A percentile compares a stretch with the other conserved stretches of the same genome.
These are phyloP conservation scores for Saturnispora mendoncae DNA, from an alignment of 805 yeast genomes.

Conservation along the genomic window DNA sequence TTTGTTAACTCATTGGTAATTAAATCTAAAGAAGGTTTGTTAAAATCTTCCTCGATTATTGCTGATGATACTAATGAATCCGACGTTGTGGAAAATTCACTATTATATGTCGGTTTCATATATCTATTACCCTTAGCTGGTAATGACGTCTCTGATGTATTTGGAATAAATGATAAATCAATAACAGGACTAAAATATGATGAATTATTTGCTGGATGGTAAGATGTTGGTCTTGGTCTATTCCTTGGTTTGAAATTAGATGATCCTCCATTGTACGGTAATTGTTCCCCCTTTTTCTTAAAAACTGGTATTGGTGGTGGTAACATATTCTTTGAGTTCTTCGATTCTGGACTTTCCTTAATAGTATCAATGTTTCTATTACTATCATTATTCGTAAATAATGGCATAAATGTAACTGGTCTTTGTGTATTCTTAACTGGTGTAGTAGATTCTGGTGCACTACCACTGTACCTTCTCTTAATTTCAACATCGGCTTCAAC, in stretches of 20 bases:
- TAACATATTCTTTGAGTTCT: slow-evolving; percentile 15
- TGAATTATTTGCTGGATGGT: slow-evolving; percentile 49
- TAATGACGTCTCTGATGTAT: slow-evolving; percentile 21
- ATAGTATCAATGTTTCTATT: slow-evolving; percentile 32
- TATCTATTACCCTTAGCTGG: slow-evolving; percentile 4
- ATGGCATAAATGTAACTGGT: slow-evolving; percentile 25
- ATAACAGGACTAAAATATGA: slow-evolving; percentile 21
- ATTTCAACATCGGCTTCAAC: slow-evolving; percentile 48
- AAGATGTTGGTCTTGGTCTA: slow-evolving; percentile 77
- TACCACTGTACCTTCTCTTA: slow-evolving; percentile 27
- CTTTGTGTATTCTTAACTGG: slow-evolving; percentile 18
- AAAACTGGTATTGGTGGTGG: slow-evolving; percentile 23
- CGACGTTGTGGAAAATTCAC: slow-evolving; percentile 11
- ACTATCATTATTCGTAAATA: slow-evolving; percentile 20
- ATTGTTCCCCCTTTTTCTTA: slow-evolving; percentile 24
- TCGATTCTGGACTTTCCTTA: slow-evolving; percentile 34
- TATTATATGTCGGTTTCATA: slow-evolving; percentile 13
- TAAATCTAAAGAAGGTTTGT: slow-evolving; percentile 4
- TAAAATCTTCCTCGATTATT: slow-evolving; percentile 20
- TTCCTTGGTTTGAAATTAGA: slow-evolving; percentile 28
- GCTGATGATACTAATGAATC: slow-evolving; percentile 24
- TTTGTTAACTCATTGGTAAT: not conserved
- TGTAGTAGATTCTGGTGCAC: slow-evolving; percentile 16
- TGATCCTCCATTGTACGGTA: slow-evolving; percentile 24
- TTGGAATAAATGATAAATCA: slow-evolving; percentile 25